Conservation (phyloP, 2,329 filamentous ascomycete genomes). For the Arthroderma uncinatum region DNA sequence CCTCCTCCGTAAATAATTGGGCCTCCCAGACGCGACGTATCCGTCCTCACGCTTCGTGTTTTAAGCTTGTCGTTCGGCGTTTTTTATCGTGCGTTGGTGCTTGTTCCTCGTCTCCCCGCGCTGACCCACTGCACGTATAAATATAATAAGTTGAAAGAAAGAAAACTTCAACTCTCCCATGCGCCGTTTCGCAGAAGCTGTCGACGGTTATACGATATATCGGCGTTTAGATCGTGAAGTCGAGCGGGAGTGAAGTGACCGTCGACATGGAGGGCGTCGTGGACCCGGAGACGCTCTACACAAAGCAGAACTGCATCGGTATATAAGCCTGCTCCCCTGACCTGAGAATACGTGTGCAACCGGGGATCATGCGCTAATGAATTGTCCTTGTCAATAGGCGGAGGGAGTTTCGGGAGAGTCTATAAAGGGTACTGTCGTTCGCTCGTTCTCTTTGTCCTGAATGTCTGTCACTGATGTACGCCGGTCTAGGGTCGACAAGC, state of each 20-base stretch:
- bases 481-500: slow-evolving; percentile 65
- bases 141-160: not conserved
- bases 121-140: not conserved
- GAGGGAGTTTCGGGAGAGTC: slow-evolving; percentile 95
- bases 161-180: too few relatives aligned
- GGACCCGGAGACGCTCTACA: slow-evolving; percentile 86
- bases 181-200: not conserved
- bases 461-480: slow-evolving; percentile 2
- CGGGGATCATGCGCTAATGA: not conserved
- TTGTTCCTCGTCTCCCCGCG: too few relatives aligned
- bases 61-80: too few relatives aligned
- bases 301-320: slow-evolving; percentile 85
- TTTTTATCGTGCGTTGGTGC: too few relatives aligned
- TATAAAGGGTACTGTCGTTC: slow-evolving; percentile 69
- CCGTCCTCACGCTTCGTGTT: too few relatives aligned
- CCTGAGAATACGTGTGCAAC: not conserved
- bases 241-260: too few relatives aligned
- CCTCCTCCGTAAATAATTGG: too few relatives aligned
- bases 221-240: not conserved
- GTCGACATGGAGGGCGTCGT: slow-evolving; percentile 42
- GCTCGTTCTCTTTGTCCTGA: slow-evolving; percentile 1
- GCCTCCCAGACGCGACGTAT: too few relatives aligned
- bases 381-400: slow-evolving; percentile 46
- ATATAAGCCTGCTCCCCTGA: not conserved
- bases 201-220: not conserved